These are phyloP conservation scores for Salix viminalis DNA, from an alignment of 345 rosid genomes.

Conservation along the genomic window DNA sequence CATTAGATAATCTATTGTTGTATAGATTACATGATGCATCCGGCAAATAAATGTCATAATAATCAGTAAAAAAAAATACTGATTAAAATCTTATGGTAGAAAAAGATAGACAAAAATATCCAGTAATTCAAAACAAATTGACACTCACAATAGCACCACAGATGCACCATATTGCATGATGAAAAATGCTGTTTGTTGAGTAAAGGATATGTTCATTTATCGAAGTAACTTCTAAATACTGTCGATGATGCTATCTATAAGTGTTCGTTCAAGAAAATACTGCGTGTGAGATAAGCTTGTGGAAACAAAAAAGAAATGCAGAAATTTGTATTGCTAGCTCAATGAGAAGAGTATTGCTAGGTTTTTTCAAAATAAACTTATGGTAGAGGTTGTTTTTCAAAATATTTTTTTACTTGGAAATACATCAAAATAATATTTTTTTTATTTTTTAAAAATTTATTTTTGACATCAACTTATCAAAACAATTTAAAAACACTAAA, in stretches of 20 bases:
- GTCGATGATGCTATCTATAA: not conserved
- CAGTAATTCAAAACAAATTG: not conserved
- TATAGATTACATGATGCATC: not conserved
- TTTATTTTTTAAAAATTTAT: too few relatives aligned
- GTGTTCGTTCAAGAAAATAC: not conserved
- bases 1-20: not conserved
- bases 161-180: not conserved
- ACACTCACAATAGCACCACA: not conserved
- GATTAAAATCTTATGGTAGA: not conserved
- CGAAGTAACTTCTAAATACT: not conserved
- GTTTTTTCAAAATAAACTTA: too few relatives aligned
- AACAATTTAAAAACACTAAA: too few relatives aligned
- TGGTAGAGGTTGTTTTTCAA: too few relatives aligned
- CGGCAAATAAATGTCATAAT: not conserved
- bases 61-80: not conserved
- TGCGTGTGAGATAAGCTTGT: not conserved
- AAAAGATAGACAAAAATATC: not conserved
- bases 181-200: not conserved
- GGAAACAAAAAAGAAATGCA: not conserved
- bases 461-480: too few relatives aligned
- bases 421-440: too few relatives aligned
- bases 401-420: too few relatives aligned
- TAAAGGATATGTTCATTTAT: not conserved
- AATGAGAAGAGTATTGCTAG: not conserved
- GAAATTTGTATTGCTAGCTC: not conserved